Evolutionary conservation across 768 basidiomycete genomes (phyloP).

Genomic region (Termitomyces sp.): DNA sequence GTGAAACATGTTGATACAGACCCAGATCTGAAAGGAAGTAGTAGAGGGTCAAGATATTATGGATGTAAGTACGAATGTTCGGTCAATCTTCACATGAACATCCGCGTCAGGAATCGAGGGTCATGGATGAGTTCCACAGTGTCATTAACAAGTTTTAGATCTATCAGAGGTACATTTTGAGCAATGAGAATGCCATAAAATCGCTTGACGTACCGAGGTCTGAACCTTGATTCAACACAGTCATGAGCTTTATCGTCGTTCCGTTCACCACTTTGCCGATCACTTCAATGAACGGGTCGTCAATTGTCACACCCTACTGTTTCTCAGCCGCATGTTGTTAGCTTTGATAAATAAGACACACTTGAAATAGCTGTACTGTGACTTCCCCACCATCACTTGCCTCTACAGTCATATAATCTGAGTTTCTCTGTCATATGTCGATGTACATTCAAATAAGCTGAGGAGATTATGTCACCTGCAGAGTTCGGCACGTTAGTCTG

Average conservation of each 20-base stretch:
- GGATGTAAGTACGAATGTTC: not conserved
- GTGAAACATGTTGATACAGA: not conserved
- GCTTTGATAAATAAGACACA: conserved; percentile 18
- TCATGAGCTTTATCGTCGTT: conserved; percentile 51
- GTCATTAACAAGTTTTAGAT: conserved; percentile 57
- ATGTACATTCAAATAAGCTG: not conserved
- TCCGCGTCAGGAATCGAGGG: conserved; percentile 40
- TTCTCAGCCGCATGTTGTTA: not conserved
- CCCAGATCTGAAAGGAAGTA: not conserved
- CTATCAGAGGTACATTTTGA: conserved; percentile 21
- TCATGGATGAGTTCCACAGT: conserved; percentile 58
- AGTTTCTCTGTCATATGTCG: conserved; percentile 27
- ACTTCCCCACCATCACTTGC: conserved; percentile 67
- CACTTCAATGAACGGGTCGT: conserved; percentile 58
- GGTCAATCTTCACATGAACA: conserved; percentile 29
- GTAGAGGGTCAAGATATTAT: not conserved
- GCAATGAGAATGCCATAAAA: not conserved
- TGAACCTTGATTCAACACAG: conserved; percentile 49
- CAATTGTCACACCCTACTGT: conserved; percentile 35
- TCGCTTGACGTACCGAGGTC: conserved; percentile 48
- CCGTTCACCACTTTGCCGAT: conserved; percentile 55
- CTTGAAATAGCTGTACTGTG: conserved; percentile 33
- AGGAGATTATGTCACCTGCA: conserved; percentile 32
- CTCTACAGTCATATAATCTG: conserved; percentile 48
- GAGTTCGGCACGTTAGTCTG: conserved; percentile 54